Percentiles rank a stretch among this genome's conserved stretches.
Conservation (phyloP, 805 yeast genomes). For the Komagataella mondaviorum region DNA sequence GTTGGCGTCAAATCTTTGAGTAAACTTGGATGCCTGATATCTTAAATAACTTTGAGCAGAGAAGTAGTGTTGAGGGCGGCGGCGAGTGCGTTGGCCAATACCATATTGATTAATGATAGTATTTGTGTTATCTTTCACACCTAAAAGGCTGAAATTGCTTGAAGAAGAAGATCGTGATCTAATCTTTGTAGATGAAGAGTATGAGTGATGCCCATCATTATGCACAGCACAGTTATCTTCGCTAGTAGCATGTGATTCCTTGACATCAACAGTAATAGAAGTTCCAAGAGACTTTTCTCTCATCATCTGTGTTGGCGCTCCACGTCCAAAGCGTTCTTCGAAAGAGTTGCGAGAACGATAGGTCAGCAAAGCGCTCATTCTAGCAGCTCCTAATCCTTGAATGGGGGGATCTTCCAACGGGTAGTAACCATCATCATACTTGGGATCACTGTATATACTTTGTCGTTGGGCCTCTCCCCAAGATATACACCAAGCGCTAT, state of each 20-base stretch:
- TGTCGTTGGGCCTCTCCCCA: slow-evolving; percentile 99
- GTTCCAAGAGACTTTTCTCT: slow-evolving; percentile 1
- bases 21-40: slow-evolving; percentile 88
- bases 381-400: slow-evolving; percentile 86
- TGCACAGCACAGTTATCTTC: slow-evolving; percentile 79
- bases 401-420: slow-evolving; percentile 66
- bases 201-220: slow-evolving; percentile 57
- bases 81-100: slow-evolving; percentile 16
- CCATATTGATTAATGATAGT: not conserved
- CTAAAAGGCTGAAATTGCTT: not conserved
- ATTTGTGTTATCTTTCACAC: not conserved
- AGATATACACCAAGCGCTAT: slow-evolving; percentile 96
- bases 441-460: slow-evolving; percentile 89
- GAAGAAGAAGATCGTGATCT: not conserved
- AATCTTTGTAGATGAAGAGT: not conserved
- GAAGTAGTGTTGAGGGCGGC: slow-evolving; percentile 49
- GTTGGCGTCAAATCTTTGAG: slow-evolving; percentile 86
- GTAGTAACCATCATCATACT: slow-evolving; percentile 84
- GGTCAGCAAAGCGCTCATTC: slow-evolving; percentile 92
- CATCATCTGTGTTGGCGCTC: slow-evolving; percentile 30
- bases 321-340: slow-evolving; percentile 86
- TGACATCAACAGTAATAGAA: not conserved
- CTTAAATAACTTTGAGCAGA: slow-evolving; percentile 93
- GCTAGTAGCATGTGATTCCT: slow-evolving; percentile 14
- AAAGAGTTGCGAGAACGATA: slow-evolving; percentile 88